Percentiles rank a stretch among this genome's conserved stretches.
These are phyloP conservation scores for Candida maltosa DNA, from an alignment of 805 yeast genomes.

Conservation along the genomic window DNA sequence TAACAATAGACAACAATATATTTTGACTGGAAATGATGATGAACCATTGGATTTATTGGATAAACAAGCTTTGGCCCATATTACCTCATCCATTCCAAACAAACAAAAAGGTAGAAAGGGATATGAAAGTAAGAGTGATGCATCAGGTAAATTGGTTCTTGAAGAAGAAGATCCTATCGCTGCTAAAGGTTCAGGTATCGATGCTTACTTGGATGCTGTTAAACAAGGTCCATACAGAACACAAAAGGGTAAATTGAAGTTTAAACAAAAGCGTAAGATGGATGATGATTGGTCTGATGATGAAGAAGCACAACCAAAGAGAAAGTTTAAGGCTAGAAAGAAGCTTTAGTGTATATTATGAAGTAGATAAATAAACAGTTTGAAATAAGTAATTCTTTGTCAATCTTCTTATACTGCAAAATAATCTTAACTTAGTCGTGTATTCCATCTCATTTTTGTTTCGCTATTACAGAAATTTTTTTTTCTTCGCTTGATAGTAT, in stretches of 20 bases:
- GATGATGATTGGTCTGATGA: constrained; percentile 48
- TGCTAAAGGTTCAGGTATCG: constrained; percentile 57
- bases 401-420: too few species aligned
- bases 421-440: too few species aligned
- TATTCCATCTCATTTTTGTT: too few species aligned
- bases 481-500: neutral
- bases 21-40: constrained; percentile 73
- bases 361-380: too few species aligned
- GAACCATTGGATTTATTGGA: constrained; percentile 87
- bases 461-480: neutral
- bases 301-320: constrained; percentile 33
- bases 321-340: constrained; percentile 56
- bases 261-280: constrained; percentile 58
- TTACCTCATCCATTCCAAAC: constrained; percentile 84
- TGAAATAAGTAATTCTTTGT: too few species aligned
- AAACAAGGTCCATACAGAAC: constrained; percentile 92
- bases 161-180: constrained; percentile 51
- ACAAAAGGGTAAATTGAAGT: constrained; percentile 86
- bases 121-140: constrained; percentile 44
- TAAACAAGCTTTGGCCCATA: constrained; percentile 77
- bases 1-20: constrained; percentile 52
- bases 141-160: constrained; percentile 69
- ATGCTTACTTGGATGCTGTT: constrained; percentile 92
- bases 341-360: constrained; percentile 50
- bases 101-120: constrained; percentile 30